phyloP scores from a whole-genome alignment of 2,329 filamentous ascomycete genomes.

The Penicillium janthinellum region DNA sequence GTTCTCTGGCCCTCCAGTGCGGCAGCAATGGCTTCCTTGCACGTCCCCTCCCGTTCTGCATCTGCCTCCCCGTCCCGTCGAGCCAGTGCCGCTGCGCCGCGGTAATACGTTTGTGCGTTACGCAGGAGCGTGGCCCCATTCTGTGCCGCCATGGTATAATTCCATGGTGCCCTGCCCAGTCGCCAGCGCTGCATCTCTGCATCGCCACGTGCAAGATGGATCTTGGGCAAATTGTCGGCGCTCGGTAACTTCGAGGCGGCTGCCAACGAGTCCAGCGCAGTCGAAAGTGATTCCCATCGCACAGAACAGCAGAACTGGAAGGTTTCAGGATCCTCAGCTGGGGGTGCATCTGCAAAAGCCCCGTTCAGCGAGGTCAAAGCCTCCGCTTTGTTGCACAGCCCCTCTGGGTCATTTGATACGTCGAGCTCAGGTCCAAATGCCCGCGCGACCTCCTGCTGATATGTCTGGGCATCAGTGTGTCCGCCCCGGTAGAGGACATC shows the following conservation, averaged over 20 bases:
- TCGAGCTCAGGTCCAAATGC: conserved; percentile 47
- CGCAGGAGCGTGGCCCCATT: conserved; percentile 52
- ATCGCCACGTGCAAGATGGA: conserved; percentile 59
- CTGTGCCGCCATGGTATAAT: conserved; percentile 45
- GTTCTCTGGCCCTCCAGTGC: conserved; percentile 46
- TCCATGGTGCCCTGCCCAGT: conserved; percentile 50
- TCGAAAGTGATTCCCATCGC: conserved; percentile 57
- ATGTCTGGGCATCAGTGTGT: conserved; percentile 55
- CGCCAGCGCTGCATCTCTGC: conserved; percentile 57
- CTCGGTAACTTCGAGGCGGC: conserved; percentile 55
- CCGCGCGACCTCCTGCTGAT: conserved; percentile 48
- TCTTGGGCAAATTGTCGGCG: conserved; percentile 53
- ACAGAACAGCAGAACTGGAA: conserved; percentile 35
- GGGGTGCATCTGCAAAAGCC: conserved; percentile 44
- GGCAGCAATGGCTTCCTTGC: conserved; percentile 53
- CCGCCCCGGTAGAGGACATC: conserved; percentile 59
- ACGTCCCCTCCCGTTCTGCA: conserved; percentile 47
- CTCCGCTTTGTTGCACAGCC: conserved; percentile 58
- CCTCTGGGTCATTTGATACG: conserved; percentile 49
- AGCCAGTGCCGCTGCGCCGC: conserved; percentile 51
- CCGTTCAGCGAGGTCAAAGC: conserved; percentile 57
- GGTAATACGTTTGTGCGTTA: conserved; percentile 62
- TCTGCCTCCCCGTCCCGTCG: conserved; percentile 45
- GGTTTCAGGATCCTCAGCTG: conserved; percentile 30
- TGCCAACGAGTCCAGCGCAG: conserved; percentile 54